Conservation (phyloP, 208 protist species). For the Naegleria gruberi region DNA sequence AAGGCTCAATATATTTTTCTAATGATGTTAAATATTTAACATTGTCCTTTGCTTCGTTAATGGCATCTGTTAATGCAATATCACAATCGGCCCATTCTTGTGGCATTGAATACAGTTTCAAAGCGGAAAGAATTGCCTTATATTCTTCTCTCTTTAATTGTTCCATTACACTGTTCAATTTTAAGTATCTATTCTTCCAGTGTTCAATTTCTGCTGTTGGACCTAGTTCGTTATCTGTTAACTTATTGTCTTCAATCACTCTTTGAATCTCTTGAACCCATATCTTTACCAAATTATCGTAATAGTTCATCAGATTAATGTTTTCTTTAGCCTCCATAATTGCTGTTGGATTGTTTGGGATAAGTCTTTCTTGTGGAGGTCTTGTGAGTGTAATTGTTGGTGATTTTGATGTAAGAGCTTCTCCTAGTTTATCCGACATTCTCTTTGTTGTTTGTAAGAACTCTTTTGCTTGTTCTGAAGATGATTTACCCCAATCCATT, state of each 20-base stretch:
- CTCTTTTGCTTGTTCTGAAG: neutral
- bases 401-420: neutral
- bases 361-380: slow-evolving; percentile 18
- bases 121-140: slow-evolving; percentile 58
- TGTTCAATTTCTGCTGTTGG: slow-evolving; percentile 84
- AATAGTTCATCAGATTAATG: slow-evolving; percentile 9
- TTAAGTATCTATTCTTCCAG: slow-evolving; percentile 81
- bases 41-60: slow-evolving; percentile 96
- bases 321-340: slow-evolving; percentile 27
- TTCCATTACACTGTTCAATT: slow-evolving; percentile 68
- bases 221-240: slow-evolving; percentile 41
- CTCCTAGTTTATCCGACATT: neutral
- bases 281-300: slow-evolving; percentile 25
- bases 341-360: slow-evolving; percentile 25
- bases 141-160: slow-evolving; percentile 67
- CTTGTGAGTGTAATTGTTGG: slow-evolving; percentile 10
- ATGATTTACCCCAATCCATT: neutral
- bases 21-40: slow-evolving; percentile 91
- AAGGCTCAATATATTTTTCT: slow-evolving; percentile 89
- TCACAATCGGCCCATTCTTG: slow-evolving; percentile 77
- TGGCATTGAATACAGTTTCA: slow-evolving; percentile 67
- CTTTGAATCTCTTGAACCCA: slow-evolving; percentile 32
- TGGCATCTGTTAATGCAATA: slow-evolving; percentile 73
- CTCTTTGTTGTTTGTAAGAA: neutral
- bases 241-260: slow-evolving; percentile 23